A percentile compares a stretch with the other conserved stretches of the same genome.
phyloP scores from a whole-genome alignment of 2,329 filamentous ascomycete species.

The Stagonosporopsis vannaccii region DNA sequence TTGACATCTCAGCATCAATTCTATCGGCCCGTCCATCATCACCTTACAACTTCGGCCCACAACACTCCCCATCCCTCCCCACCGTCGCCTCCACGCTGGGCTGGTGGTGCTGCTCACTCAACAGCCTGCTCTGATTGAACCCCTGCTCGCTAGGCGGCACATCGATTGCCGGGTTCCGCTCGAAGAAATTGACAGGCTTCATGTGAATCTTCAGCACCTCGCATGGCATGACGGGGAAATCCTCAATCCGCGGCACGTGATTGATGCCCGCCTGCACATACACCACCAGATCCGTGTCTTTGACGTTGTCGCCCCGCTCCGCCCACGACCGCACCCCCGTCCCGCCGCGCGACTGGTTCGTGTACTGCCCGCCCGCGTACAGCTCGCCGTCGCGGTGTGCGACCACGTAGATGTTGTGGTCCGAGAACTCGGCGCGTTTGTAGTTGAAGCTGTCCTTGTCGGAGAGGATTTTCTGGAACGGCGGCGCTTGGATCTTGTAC shows the following conservation, averaged over 20 bases:
- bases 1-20: too few relatives aligned
- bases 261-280: constrained; percentile 67
- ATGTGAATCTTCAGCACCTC: constrained; percentile 65
- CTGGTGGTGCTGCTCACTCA: constrained; percentile 50
- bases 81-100: constrained; percentile 46
- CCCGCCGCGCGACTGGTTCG: constrained; percentile 65
- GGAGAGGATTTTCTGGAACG: constrained; percentile 60
- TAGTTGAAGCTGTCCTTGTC: constrained; percentile 62
- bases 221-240: constrained; percentile 67
- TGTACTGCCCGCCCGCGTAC: constrained; percentile 66
- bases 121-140: constrained; percentile 53
- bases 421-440: constrained; percentile 66
- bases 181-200: constrained; percentile 67
- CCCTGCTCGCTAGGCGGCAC: constrained; percentile 61
- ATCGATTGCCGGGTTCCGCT: constrained; percentile 65
- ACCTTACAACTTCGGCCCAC: constrained; percentile 39
- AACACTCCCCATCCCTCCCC: constrained; percentile 49
- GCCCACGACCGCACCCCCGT: constrained; percentile 59
- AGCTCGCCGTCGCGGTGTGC: constrained; percentile 66
- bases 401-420: constrained; percentile 66
- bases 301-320: constrained; percentile 60
- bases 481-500: constrained; percentile 59
- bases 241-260: constrained; percentile 63
- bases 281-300: constrained; percentile 64
- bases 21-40: neutral